Base-by-base conservation (phyloP, 192 early-diverging fungal species). In the Umbelopsis isabellina region DNA sequence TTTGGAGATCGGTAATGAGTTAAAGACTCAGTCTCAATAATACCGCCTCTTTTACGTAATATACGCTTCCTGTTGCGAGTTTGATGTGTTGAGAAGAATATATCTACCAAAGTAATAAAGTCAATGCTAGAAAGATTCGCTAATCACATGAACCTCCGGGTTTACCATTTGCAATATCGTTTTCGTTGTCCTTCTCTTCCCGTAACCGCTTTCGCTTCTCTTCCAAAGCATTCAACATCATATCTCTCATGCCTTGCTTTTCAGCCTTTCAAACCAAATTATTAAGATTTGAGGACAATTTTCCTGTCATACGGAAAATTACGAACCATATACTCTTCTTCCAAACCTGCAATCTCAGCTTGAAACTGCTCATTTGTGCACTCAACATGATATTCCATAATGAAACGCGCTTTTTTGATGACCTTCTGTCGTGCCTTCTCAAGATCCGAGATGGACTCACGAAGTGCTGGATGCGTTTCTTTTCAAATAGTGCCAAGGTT, bases 21-120 rank as follows among this genome's bases (percentile, higher is more conserved):
- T 13, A 61, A 35, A 15, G 55, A 61, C 30, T 61, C 55, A 2
- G 55, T 35, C 2, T 61, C 55, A 22, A 61, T 12, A 1, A 61
- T 61, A 16, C 55, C 55, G 6, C 55, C 55, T 35, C 55, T 61
- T 30, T 61, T 61, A 30, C 55, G 55, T 16, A 61, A 27, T 33
- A 61, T 61, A 12, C 55, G 25, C 55, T 61, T 61, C 8, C 55
- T 25, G 18, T 61, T 61, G 21, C 55, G 55, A 13, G 55, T 61
- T 61, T 61, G 55, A 61, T 61, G 55, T n/a, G 55, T 61, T 6
- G 55, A 61, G 37, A 61, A 61, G 55, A 61, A 61, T 12, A 61
- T 61, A 61, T 61, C 55, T 61, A 12, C 0, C 8, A 33, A 6
- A 41, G 37, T 9, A 41, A 41, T 41, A 6, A 41, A 41, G 37